A percentile compares a stretch with the other conserved stretches of the same genome.
phyloP scores from a whole-genome alignment of 441 rosid species.

The Rhodomyrtus psidioides region DNA sequence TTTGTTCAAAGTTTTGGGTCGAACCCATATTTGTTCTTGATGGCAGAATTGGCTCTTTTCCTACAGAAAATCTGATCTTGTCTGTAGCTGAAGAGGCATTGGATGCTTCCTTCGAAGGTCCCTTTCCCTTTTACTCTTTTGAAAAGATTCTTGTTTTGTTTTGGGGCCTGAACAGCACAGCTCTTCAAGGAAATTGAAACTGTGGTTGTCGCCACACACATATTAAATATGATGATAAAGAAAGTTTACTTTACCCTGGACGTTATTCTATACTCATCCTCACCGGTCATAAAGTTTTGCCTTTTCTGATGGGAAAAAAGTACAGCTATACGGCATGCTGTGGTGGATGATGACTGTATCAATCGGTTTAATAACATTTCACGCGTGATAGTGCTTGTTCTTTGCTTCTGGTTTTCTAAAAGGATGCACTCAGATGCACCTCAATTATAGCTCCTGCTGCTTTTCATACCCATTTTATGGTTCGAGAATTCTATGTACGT shows the following conservation, averaged over 20 bases:
- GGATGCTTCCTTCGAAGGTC: neutral
- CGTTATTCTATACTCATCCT: neutral
- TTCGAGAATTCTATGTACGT: neutral
- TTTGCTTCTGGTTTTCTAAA: neutral
- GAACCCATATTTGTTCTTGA: neutral
- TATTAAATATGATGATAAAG: neutral
- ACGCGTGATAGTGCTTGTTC: neutral
- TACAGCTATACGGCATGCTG: neutral
- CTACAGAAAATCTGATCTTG: neutral
- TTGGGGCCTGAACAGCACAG: neutral
- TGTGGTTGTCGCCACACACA: neutral
- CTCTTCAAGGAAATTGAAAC: neutral
- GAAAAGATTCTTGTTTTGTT: neutral
- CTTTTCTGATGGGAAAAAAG: neutral
- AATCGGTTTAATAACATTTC: neutral
- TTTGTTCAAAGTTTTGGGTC: neutral
- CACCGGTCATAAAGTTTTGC: neutral
- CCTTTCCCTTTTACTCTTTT: neutral
- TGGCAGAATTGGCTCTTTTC: neutral
- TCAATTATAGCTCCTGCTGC: neutral
- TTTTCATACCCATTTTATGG: neutral
- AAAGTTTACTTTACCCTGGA: neutral
- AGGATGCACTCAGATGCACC: neutral
- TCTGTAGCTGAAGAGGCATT: neutral
- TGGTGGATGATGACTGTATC: neutral